Base-by-base conservation (phyloP, 1,139 yeast species). In the Hyphopichia wangnamkhiaoensis region DNA sequence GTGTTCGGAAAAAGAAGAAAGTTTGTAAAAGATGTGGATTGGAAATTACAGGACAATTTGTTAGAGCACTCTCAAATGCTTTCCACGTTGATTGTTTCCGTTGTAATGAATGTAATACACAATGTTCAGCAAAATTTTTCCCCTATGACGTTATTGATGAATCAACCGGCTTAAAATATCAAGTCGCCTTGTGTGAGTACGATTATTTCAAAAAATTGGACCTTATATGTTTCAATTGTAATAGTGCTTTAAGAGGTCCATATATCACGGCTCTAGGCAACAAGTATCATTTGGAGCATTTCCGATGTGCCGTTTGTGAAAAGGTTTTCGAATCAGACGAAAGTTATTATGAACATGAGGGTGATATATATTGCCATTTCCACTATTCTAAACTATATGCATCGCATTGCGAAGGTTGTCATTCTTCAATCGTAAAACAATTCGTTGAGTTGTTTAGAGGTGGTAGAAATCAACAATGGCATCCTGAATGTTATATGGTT, bases 401-500 rank as follows among this genome's bases (percentile, higher is more conserved):
- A 1, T 84, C 86, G 23, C 84, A 84, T 45, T 94, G 98, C 68
- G 95, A 89, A 64, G 97, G 98, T 17, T 93, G 98, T 64, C 79
- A 84, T 46, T 84, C 90, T 26, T 88, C 97, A 2, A 93, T 93
- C 40, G 80, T 94, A 25, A 91, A 91, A 54, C 98, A 93, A 58
- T 93, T 90, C 63, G 96, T 91, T 27, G 97, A 93, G 60, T 80
- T 93, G 35, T 88, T 82, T 47, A 75, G 95, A 49, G 96, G 96
- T 35, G 97, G 97, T n/a, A 76, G 86, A 50, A 85, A 86, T 47
- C 96, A 91, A 59, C 96, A 90, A 57, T 94, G 98, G 98, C 99
- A 94, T 61, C 98, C 98, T 2, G 98, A 94, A 60, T 94, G 98
- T 67, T 94, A 90, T 58, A 94, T 94, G 91, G 95, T 93, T 36